Evolutionary conservation across 129 eudicot species (phyloP).

Genomic region (Mikania micrantha): DNA sequence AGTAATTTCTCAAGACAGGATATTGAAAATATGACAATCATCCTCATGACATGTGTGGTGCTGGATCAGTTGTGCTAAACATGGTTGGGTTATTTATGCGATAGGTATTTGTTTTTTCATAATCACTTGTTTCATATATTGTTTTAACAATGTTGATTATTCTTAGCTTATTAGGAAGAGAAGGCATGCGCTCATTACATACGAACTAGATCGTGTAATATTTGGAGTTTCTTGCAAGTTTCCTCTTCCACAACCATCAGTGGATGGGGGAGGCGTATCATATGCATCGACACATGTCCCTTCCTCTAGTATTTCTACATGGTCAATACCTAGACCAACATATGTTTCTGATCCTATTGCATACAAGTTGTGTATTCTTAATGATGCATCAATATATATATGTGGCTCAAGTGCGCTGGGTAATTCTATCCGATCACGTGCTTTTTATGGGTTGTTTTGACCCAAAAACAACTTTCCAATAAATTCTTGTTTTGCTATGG

Average conservation of each 20-base stretch:
- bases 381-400: too few species aligned
- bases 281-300: conserved; percentile 41
- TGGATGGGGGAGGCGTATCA: conserved; percentile 27
- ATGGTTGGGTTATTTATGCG: conserved; percentile 66
- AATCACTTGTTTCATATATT: neutral
- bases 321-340: conserved; percentile 47
- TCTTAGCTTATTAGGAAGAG: conserved; percentile 44
- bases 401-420: too few species aligned
- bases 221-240: conserved; percentile 82
- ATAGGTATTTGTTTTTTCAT: conserved; percentile 40
- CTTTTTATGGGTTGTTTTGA: too few species aligned
- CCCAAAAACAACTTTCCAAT: too few species aligned
- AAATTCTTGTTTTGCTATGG: too few species aligned
- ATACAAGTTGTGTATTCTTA: too few species aligned
- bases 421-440: too few species aligned
- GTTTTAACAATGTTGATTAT: neutral
- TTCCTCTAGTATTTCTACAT: conserved; percentile 47
- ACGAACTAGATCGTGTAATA: conserved; percentile 71
- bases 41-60: conserved; percentile 60
- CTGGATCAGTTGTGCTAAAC: conserved; percentile 48
- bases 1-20: conserved; percentile 84
- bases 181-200: conserved; percentile 67
- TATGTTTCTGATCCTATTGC: conserved; percentile 49
- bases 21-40: conserved; percentile 90
- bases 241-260: conserved; percentile 70